A percentile compares a stretch with the other conserved stretches of the same genome.
These are phyloP conservation scores for Ustilago tritici DNA, from an alignment of 1,284 basidiomycete genomes.

Conservation along the genomic window DNA sequence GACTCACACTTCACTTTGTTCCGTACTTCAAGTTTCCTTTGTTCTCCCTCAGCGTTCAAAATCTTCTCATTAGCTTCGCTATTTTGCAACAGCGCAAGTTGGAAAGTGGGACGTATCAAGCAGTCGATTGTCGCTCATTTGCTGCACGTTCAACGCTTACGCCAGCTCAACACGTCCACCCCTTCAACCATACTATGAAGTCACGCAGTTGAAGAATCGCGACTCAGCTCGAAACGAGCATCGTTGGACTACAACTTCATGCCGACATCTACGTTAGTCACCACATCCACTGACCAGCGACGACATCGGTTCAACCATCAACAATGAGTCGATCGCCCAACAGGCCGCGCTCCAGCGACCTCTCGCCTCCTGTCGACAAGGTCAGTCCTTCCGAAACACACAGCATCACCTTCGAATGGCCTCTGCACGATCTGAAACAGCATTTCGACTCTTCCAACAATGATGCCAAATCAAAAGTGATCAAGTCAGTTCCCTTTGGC, in stretches of 20 bases:
- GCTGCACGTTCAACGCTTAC: not conserved
- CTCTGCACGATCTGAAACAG: constrained; percentile 66
- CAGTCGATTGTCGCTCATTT: not conserved
- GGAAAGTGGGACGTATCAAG: not conserved
- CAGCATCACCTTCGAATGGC: constrained; percentile 61
- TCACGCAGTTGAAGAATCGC: not conserved
- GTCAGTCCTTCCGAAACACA: constrained; percentile 41
- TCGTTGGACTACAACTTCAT: not conserved
- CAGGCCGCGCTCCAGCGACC: constrained; percentile 34
- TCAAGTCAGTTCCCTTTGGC: constrained; percentile 67
- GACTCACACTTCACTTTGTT: not conserved
- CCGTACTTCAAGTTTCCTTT: not conserved
- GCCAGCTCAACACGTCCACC: not conserved
- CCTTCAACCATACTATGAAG: constrained; percentile 4
- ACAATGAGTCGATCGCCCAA: constrained; percentile 33
- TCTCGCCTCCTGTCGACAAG: constrained; percentile 33
- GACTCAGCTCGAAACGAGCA: not conserved
- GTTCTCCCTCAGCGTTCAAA: not conserved
- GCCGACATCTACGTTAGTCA: not conserved
- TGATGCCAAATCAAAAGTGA: constrained; percentile 70
- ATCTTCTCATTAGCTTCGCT: not conserved
- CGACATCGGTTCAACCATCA: not conserved
- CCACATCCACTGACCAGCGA: not conserved
- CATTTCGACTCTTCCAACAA: constrained; percentile 69
- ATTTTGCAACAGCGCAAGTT: not conserved